phyloP scores from a whole-genome alignment of 1,284 basidiomycete species.

The Irpex sp. region DNA sequence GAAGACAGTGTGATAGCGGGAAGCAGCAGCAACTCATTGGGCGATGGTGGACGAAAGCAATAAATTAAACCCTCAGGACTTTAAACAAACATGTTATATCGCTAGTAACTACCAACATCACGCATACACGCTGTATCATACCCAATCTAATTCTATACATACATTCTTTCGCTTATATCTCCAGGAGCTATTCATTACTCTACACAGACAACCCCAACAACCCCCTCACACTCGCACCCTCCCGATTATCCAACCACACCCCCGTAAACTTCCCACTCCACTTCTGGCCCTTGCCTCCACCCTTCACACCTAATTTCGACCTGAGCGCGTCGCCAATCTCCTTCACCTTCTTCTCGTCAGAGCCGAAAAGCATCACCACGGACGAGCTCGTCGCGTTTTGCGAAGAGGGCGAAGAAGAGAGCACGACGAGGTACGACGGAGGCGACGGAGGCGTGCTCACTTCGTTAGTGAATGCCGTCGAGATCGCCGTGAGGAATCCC shows the following conservation, averaged over 20 bases:
- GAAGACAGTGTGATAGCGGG: constrained; percentile 1
- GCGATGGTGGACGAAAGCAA: background rate
- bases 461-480: constrained; percentile 40
- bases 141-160: background rate
- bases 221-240: constrained; percentile 36
- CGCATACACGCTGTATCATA: background rate
- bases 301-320: constrained; percentile 53
- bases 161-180: no score
- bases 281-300: constrained; percentile 58
- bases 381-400: constrained; percentile 47
- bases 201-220: constrained; percentile 28
- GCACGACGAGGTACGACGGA: constrained; percentile 44
- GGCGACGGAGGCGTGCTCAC: constrained; percentile 18
- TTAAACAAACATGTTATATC: background rate
- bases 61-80: background rate
- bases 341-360: constrained; percentile 59
- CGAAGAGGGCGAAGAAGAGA: constrained; percentile 58
- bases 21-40: background rate
- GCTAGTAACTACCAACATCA: background rate
- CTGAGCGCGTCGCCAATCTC: constrained; percentile 56
- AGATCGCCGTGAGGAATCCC: constrained; percentile 57
- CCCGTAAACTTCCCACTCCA: constrained; percentile 68
- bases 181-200: background rate
- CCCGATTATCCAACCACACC: constrained; percentile 33
- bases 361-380: constrained; percentile 59